Evolutionary conservation across 768 basidiomycete genomes (phyloP).

Genomic region (Collybiopsis luxurians): DNA sequence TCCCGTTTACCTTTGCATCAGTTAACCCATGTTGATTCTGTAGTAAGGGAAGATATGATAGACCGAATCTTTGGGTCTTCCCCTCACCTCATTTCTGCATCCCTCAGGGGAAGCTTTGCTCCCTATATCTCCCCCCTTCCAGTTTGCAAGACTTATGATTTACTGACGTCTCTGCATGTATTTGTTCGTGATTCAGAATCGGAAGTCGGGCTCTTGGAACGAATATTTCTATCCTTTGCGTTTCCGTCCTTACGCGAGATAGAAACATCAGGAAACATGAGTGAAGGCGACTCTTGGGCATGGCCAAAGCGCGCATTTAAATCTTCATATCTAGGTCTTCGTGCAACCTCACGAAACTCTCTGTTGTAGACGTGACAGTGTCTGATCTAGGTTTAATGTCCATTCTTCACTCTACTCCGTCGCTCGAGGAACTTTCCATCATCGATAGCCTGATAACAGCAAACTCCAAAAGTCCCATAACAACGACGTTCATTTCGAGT

Average conservation of each 20-base stretch:
- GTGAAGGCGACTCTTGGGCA: too few relatives aligned
- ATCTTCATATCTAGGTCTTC: neutral
- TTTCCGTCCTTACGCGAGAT: neutral
- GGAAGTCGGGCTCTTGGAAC: neutral
- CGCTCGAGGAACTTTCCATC: neutral
- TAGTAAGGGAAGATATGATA: neutral
- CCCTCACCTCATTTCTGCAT: too few relatives aligned
- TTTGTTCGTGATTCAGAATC: too few relatives aligned
- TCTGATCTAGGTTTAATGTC: neutral
- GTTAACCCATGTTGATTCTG: neutral
- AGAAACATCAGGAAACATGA: neutral
- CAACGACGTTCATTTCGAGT: too few relatives aligned
- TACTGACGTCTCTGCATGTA: too few relatives aligned
- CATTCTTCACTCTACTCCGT: neutral
- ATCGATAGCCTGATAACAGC: neutral
- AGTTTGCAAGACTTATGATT: too few relatives aligned
- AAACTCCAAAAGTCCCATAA: neutral
- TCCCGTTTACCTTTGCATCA: neutral
- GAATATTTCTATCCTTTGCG: neutral
- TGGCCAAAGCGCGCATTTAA: neutral
- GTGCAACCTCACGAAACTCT: neutral
- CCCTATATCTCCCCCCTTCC: too few relatives aligned
- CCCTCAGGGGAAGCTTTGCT: too few relatives aligned
- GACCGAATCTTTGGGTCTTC: too few relatives aligned
- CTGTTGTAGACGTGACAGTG: neutral